Base-by-base conservation (phyloP, 345 rosid species). In the Bruguiera parviflora region DNA sequence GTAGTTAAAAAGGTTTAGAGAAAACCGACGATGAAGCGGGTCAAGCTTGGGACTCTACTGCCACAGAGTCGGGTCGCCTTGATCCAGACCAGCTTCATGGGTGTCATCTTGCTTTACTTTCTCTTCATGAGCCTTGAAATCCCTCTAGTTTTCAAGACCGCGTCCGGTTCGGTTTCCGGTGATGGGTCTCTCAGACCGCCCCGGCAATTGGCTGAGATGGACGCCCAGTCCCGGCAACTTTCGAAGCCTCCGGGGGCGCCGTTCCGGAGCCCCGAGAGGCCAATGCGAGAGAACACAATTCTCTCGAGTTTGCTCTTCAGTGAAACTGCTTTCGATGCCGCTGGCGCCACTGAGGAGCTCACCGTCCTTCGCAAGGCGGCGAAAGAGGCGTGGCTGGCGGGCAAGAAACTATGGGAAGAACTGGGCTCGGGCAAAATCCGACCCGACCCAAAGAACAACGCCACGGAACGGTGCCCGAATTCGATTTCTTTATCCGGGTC, bases 371-470 rank as follows among this genome's bases (percentile, higher is more conserved):
- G 82, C 66, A 91, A 84, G 75, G 80, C 89, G 0, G 97, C 96
- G 0, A 86, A 75, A 47, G 79, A 77, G 55, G 97, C 98, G 28
- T 89, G 84, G 92, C 75, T 83, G 53, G 77, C 82, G 37, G 98
- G 98, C 10, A 71, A 77, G 32, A 87, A 84, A 84, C 78, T 86
- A 9, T 93, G 97, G 98, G 75, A 78, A 6, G 89, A 91, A 66
- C 65, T 91, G 22, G 85, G 78, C 66, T 81, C 94, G 25, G 88
- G 87, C 22, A 77, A 84, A 73, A 33, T 76, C 31, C 66, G 66
- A 82, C 80, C 67, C 64, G 57, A 68, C 73, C 84, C 21, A 84
- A 87, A 64, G 58, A 18, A 20, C 29, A 60, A 47, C 35, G 39
- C 31, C 31, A 60, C 46, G 4, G 63, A 73, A 37, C 31, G 39